Percentiles rank a stretch among this genome's conserved stretches.
These are phyloP conservation scores for Rhododendron mucronatum DNA, from an alignment of 148 eudicot genomes.

Conservation along the genomic window DNA sequence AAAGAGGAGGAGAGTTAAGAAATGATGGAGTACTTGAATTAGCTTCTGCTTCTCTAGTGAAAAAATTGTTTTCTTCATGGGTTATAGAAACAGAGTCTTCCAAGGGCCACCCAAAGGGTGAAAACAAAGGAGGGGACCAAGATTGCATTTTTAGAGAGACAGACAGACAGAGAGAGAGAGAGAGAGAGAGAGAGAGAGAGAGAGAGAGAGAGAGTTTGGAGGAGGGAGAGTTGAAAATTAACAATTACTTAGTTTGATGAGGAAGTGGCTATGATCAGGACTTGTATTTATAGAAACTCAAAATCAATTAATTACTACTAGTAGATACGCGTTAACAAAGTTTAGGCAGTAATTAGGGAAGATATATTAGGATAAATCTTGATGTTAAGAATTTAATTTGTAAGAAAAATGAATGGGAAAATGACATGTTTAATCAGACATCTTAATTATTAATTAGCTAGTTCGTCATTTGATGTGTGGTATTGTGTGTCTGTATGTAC, in stretches of 20 bases:
- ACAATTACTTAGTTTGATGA: not conserved
- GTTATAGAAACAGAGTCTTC: slow-evolving; percentile 15
- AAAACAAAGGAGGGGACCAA: slow-evolving; percentile 10
- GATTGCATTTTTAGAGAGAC: slow-evolving; percentile 11
- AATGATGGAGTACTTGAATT: slow-evolving; percentile 8
- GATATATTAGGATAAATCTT: not conserved
- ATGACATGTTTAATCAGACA: not conserved
- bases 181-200: not conserved
- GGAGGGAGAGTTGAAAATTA: not conserved
- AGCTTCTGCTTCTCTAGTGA: slow-evolving; percentile 5
- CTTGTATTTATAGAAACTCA: not conserved
- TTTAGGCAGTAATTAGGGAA: not conserved
- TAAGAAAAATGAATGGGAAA: not conserved
- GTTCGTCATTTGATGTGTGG: not conserved
- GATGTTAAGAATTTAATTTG: not conserved
- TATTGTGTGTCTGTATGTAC: not conserved
- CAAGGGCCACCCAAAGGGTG: slow-evolving; percentile 18
- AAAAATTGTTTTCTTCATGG: slow-evolving; percentile 6
- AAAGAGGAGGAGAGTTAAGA: not conserved
- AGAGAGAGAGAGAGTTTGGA: not conserved
- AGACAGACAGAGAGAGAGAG: not conserved
- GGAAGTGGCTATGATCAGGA: not conserved
- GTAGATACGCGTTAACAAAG: not conserved
- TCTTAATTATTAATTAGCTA: not conserved
- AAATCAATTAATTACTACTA: not conserved